Base-by-base conservation (phyloP, 163 green algal genomes). In the Scenedesmus sp. region DNA sequence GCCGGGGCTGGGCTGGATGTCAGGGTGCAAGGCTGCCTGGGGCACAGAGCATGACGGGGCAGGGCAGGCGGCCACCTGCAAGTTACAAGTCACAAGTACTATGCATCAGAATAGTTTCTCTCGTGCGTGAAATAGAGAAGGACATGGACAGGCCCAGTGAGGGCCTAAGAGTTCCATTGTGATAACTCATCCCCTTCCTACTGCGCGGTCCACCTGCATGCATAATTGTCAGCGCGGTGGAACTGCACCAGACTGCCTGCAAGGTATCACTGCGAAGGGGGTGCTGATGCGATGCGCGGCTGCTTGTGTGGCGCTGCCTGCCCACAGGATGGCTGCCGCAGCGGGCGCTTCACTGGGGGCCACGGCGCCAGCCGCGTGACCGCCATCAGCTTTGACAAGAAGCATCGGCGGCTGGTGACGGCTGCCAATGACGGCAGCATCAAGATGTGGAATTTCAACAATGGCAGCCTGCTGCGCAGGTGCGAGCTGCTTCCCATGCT, bases 401-500 rank as follows among this genome's bases (percentile, higher is more conserved):
- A 95, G 73, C 92, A 97, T 90, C 95, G 97, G 20, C 95, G 97
- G 22, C 93, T 99, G 72, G 87, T 98, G 65, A 97, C 96, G 12
- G 96, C 93, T n/a, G 93, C 88, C 5, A 95, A 97, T 76, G 87
- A 95, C 40, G 97, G 95, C 26, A 92, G 87, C 37, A 92, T 99
- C 2, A 91, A 92, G 33, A 95, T 97, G 85, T 98, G 96, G 95
- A 99, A 98, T 92, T 99, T 99, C 95, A 98, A 98, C 95, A 98
- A 97, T 80, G 97, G 97, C 53, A 91, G 83, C 86, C 90, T 91
- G 80, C 93, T 98, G 51, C 91, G 95, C 16, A 85, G 81, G 88
- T 92, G 65, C 0, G 85, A 30, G 65, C 65, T 65, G 42, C n/a
- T n/a, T n/a, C n/a, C n/a, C n/a, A n/a, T 40, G 15, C 78, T 37